These are phyloP conservation scores for Eucalyptus curtisii DNA, from an alignment of 345 rosid species.

Conservation along the genomic window DNA sequence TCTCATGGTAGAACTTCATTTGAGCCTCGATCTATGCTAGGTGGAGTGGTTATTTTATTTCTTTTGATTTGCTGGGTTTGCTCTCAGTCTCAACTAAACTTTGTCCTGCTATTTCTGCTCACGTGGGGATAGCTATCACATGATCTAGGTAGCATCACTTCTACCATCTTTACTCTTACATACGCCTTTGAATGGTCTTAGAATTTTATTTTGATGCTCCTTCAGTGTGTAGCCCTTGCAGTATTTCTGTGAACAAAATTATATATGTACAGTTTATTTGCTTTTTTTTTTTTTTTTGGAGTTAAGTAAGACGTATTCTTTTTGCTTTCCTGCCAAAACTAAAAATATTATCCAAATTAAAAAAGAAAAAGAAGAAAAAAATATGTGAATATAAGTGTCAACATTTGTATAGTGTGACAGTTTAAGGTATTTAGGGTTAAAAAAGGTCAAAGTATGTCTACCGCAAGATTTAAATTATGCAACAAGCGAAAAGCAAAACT, in stretches of 20 bases:
- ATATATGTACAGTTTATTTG: not conserved
- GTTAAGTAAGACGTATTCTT: not conserved
- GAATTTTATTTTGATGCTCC: not conserved
- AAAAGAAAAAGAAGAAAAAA: not conserved
- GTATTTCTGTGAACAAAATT: not conserved
- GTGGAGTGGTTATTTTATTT: not conserved
- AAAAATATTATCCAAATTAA: not conserved
- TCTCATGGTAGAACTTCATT: not conserved
- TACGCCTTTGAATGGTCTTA: not conserved
- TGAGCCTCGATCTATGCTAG: not conserved
- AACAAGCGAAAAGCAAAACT: not conserved
- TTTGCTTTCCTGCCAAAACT: not conserved
- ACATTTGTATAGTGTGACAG: not conserved
- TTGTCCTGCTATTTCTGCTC: not conserved
- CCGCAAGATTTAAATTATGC: not conserved
- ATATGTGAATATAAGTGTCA: not conserved
- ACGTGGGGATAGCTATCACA: not conserved
- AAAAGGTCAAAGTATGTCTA: not conserved
- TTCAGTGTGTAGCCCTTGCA: not conserved
- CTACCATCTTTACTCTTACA: not conserved
- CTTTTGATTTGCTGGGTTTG: not conserved
- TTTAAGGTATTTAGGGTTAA: not conserved
- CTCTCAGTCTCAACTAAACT: not conserved
- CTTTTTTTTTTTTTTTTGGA: not conserved
- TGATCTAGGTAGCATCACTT: not conserved